A percentile compares a stretch with the other conserved stretches of the same genome.
Conservation (phyloP, 2,329 filamentous ascomycete genomes). For the Aulographum hederae region DNA sequence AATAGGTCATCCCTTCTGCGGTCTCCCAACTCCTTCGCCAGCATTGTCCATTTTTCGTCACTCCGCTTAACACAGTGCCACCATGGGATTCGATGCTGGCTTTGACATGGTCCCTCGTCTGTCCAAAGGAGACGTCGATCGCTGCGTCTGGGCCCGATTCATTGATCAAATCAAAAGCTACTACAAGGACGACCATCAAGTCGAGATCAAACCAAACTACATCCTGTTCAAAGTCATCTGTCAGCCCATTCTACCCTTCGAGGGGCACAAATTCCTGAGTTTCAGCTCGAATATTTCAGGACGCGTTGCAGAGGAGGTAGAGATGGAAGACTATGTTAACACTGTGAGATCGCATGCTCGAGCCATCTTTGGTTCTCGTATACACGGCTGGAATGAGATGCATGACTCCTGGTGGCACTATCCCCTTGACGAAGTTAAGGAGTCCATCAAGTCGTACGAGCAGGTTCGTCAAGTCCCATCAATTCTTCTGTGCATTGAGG, state of each 20-base stretch:
- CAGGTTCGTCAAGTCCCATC: constrained; percentile 7
- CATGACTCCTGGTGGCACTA: too few relatives aligned
- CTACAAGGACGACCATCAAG: constrained; percentile 8
- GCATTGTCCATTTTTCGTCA: too few relatives aligned
- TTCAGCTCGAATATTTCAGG: constrained; percentile 12
- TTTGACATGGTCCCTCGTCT: constrained; percentile 14
- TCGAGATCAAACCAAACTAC: constrained; percentile 11
- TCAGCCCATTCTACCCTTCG: constrained; percentile 11
- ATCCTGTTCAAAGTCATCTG: constrained; percentile 12
- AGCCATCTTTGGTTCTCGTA: constrained; percentile 9
- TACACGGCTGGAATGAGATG: constrained; percentile 10
- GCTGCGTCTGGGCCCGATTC: constrained; percentile 9
- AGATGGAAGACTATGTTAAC: constrained; percentile 9
- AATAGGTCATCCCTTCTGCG: too few relatives aligned
- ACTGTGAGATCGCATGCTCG: constrained; percentile 8
- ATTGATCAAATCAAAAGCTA: constrained; percentile 9
- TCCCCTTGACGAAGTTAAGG: constrained; percentile 9
- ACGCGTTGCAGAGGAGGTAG: constrained; percentile 2
- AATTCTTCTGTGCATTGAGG: neutral
- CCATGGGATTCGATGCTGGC: constrained; percentile 11
- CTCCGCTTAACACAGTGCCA: constrained; percentile 15
- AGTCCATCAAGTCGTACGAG: constrained; percentile 11
- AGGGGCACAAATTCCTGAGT: constrained; percentile 13
- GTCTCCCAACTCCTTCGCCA: too few relatives aligned
- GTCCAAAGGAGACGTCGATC: constrained; percentile 10